A percentile compares a stretch with the other conserved stretches of the same genome.
phyloP scores from a whole-genome alignment of 108 stramenopile species.

The Fistulifera pelliculosa region DNA sequence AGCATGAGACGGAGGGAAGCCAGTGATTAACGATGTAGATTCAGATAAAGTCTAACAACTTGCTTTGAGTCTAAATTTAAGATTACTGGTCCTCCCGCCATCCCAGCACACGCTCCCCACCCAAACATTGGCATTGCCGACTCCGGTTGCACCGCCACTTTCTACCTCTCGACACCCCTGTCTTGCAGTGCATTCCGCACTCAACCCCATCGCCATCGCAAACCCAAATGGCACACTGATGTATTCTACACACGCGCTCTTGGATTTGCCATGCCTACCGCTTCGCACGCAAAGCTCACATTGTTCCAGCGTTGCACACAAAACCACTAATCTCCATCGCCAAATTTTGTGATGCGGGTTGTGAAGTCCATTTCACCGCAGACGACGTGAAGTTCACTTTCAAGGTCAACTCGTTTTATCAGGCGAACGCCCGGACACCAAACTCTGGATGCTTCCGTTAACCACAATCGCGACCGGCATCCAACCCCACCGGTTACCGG shows the following conservation, averaged over 20 bases:
- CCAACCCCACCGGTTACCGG: too few species aligned
- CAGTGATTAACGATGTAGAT: neutral
- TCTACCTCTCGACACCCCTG: neutral
- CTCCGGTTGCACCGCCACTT: constrained; percentile 13
- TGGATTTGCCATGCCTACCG: constrained; percentile 1
- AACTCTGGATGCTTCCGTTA: too few species aligned
- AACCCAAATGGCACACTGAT: constrained; percentile 7
- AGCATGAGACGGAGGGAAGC: neutral
- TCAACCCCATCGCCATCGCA: constrained; percentile 8
- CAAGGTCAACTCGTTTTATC: neutral
- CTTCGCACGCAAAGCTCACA: too few species aligned
- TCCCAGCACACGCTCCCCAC: neutral
- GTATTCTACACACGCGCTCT: constrained; percentile 6
- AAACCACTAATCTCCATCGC: constrained; percentile 8
- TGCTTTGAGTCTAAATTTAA: neutral
- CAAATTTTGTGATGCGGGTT: constrained; percentile 10
- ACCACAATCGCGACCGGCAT: too few species aligned
- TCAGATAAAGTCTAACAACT: neutral
- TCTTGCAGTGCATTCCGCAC: neutral
- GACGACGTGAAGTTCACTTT: neutral
- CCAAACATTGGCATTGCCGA: constrained; percentile 11
- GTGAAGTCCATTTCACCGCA: neutral
- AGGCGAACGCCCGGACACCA: neutral
- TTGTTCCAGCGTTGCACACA: constrained; percentile 1
- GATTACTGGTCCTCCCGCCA: neutral